A percentile compares a stretch with the other conserved stretches of the same genome.
Conservation (phyloP, 352 stramenopile genomes). For the Elongisporangium undulatum region DNA sequence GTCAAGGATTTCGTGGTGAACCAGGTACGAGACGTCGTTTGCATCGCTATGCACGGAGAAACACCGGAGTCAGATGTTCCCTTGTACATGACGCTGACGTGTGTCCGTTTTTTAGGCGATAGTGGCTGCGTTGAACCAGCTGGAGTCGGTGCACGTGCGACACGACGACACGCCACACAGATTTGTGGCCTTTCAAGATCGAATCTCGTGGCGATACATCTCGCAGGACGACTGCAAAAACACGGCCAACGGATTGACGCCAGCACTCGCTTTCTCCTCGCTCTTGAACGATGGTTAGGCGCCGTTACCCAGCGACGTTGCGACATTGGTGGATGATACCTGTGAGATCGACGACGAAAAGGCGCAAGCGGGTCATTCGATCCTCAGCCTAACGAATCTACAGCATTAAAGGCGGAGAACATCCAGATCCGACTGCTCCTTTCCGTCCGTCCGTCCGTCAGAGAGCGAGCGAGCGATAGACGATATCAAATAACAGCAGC, state of each 20-base stretch:
- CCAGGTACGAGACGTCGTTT: not conserved
- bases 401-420: not conserved
- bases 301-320: not conserved
- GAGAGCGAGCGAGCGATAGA: not conserved
- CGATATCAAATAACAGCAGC: not conserved
- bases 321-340: not conserved
- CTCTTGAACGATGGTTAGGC: not conserved
- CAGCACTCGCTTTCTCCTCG: not conserved
- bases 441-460: not conserved
- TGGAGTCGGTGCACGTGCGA: not conserved
- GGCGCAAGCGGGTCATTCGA: not conserved
- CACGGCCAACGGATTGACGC: not conserved
- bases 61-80: not conserved
- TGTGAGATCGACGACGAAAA: not conserved
- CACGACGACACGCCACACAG: not conserved
- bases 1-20: not conserved
- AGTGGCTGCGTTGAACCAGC: not conserved
- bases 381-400: not conserved
- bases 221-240: not conserved
- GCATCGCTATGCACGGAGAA: not conserved
- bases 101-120: not conserved
- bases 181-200: conserved; percentile 1
- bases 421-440: not conserved
- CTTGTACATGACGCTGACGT: not conserved
- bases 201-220: not conserved